Evolutionary conservation across 2,329 filamentous ascomycete genomes (phyloP), one percentile per base, ranked within the genome.

Genomic region (Tolypocladium tropicale): DNA sequence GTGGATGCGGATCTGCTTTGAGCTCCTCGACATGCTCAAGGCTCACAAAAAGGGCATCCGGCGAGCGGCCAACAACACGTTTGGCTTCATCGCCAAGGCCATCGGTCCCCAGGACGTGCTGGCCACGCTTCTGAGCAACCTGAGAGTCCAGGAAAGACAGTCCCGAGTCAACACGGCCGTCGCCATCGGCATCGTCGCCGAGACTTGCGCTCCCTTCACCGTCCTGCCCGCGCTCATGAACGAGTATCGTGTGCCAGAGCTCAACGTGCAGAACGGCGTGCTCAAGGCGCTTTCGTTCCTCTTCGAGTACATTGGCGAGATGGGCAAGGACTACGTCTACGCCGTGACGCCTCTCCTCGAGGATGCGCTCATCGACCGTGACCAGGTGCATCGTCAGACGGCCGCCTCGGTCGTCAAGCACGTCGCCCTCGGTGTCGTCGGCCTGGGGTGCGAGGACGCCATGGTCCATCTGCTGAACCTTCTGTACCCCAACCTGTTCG

Each of bases 1-100:
- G 74, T 99, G 94, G 94, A 99, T 99, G 95, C 86, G 94, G 70
- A 99, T 99, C 70, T 99, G 94, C 76, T 99, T 99, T 72, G 94
- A 99, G 76, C 79, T 99, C 55, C 84, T 99, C 33, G 94, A 99
- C 74, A 99, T 99, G 94, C 83, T 99, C 66, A 99, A 99, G 75
- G 94, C 94, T 7, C 94, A 99, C 79, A 99, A 99, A 76, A 99
- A 99, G 80, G 95, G 94, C 62, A 99, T 99, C 64, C 89, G 94
- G 62, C 88, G 94, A 72, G 94, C 94, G 25, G 95, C 94, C 64
- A 99, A 99, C 82, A 99, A 99, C 78, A 99, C 94, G 0, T 99
- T 99, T 66, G 94, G 94, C 71, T 99, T 96, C 80, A 99, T 99
- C 67, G 94, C 94, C 69, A 99, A 99, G 75, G 94, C 94, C 58